phyloP scores from a whole-genome alignment of 352 stramenopile genomes.

The Elongisporangium senticosum region DNA sequence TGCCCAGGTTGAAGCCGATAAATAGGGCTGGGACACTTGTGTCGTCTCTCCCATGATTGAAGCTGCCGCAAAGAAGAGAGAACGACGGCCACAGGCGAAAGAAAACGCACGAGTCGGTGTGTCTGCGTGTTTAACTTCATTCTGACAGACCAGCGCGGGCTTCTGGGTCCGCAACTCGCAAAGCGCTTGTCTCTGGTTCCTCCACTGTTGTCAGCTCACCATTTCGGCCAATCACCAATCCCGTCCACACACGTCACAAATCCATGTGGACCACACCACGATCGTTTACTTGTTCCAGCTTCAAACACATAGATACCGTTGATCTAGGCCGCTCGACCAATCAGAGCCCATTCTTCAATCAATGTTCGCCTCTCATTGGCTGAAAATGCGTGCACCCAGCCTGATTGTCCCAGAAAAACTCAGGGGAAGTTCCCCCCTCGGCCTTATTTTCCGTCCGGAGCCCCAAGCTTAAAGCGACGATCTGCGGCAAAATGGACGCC shows the following conservation, averaged over 20 bases:
- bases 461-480: not conserved
- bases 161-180: not conserved
- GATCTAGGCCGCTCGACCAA: not conserved
- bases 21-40: not conserved
- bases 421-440: not conserved
- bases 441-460: not conserved
- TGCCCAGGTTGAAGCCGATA: not conserved
- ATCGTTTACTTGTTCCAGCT: not conserved
- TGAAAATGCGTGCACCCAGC: not conserved
- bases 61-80: not conserved
- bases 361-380: not conserved
- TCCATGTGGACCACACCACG: not conserved
- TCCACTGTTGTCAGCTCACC: not conserved
- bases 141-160: not conserved
- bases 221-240: not conserved
- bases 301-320: not conserved
- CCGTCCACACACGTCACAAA: not conserved
- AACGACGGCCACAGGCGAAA: not conserved
- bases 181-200: not conserved
- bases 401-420: not conserved
- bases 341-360: not conserved
- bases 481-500: constrained; percentile 33
- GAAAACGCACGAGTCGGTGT: not conserved
- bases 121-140: not conserved
- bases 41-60: not conserved